Percentiles rank a stretch among this genome's conserved stretches.
Evolutionary conservation across 1,284 basidiomycete species (phyloP).

Genomic region (Vanrija humicola): DNA sequence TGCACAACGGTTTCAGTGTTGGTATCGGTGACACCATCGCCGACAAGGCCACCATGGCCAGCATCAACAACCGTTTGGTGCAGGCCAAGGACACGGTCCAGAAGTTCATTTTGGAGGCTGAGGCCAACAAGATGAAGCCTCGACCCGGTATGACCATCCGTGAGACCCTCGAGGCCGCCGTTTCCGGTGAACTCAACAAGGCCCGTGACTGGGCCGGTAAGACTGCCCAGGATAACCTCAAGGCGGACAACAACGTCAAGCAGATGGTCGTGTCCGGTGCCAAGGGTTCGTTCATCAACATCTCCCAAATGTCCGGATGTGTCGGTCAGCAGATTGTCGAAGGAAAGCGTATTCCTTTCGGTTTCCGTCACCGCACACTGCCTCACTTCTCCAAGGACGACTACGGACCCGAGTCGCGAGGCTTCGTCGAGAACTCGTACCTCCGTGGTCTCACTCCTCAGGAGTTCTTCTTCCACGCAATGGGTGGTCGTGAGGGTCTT

Average conservation of each 20-base stretch:
- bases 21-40: conserved; percentile 99
- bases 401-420: conserved; percentile 96
- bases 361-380: conserved; percentile 92
- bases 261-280: conserved; percentile 99
- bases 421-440: conserved; percentile 99
- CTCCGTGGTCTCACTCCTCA: conserved; percentile 94
- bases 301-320: conserved; percentile 99
- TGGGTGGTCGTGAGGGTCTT: conserved; percentile 98
- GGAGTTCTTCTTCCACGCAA: conserved; percentile 99
- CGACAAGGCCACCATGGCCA: conserved; percentile 79
- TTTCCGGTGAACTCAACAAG: conserved; percentile 87
- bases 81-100: conserved; percentile 73
- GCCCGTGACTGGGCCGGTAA: conserved; percentile 95
- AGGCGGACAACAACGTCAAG: conserved; percentile 99
- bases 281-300: conserved; percentile 99
- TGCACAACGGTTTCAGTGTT: conserved; percentile 98
- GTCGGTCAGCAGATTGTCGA: conserved; percentile 98
- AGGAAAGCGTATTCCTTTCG: conserved; percentile 96
- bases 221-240: conserved; percentile 90
- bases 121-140: conserved; percentile 76
- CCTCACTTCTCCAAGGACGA: conserved; percentile 99
- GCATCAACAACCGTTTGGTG: conserved; percentile 78
- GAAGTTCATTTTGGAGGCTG: conserved; percentile 69
- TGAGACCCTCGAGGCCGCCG: conserved; percentile 93
- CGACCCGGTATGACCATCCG: conserved; percentile 98